Percentiles rank a stretch among this genome's conserved stretches.
Conservation (phyloP, 441 rosid genomes). For the Adansonia madagascariensis region DNA sequence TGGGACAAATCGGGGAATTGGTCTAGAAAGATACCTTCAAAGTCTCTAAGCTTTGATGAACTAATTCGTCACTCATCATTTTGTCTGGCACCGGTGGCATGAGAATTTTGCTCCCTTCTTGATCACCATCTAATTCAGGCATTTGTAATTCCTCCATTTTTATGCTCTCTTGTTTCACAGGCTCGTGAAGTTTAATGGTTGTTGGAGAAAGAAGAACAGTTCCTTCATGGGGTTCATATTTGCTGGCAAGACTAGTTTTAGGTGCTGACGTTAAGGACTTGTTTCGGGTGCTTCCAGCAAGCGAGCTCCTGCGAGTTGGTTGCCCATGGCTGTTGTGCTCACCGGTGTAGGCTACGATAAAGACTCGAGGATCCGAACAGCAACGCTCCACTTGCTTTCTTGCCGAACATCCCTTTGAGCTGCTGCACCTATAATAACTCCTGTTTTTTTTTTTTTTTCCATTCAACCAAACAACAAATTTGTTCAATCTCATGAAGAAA, state of each 20-base stretch:
- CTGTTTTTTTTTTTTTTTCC: conserved; percentile 37
- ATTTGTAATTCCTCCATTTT: conserved; percentile 28
- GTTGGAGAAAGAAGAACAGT: conserved; percentile 17
- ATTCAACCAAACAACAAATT: background rate
- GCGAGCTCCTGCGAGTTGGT: conserved; percentile 78
- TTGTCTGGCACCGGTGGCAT: conserved; percentile 18
- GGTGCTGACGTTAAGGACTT: conserved; percentile 35
- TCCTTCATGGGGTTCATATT: conserved; percentile 9
- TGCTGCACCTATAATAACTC: conserved; percentile 92
- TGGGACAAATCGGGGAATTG: conserved; percentile 28
- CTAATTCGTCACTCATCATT: conserved; percentile 34
- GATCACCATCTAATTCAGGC: conserved; percentile 17
- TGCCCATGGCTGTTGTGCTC: conserved; percentile 69
- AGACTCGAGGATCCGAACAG: conserved; percentile 57
- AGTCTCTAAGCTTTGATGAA: conserved; percentile 43
- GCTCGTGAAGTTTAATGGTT: conserved; percentile 22
- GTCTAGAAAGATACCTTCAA: conserved; percentile 42
- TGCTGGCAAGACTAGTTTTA: conserved; percentile 9
- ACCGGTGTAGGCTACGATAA: conserved; percentile 68
- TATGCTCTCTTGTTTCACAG: conserved; percentile 17
- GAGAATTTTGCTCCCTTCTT: conserved; percentile 18
- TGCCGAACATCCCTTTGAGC: conserved; percentile 83
- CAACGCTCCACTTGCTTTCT: conserved; percentile 84
- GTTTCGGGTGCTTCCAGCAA: conserved; percentile 71
- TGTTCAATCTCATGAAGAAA: background rate